phyloP scores from a whole-genome alignment of 768 basidiomycete genomes.

The Boletus fagicola region DNA sequence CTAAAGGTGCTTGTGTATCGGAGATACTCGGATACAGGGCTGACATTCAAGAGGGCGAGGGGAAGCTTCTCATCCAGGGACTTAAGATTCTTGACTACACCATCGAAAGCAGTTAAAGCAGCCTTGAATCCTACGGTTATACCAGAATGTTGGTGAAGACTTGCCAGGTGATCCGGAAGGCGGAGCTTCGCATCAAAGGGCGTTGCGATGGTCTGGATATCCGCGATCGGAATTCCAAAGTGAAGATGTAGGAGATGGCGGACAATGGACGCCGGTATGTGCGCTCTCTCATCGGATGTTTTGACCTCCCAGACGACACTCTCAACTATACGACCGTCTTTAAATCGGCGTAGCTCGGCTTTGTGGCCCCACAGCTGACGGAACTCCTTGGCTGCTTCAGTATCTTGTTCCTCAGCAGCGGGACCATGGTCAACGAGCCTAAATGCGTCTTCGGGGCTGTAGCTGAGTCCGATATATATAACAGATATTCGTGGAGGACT shows the following conservation, averaged over 20 bases:
- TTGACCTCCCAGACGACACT: slow-evolving; percentile 96
- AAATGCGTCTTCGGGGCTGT: slow-evolving; percentile 69
- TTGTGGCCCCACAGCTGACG: slow-evolving; percentile 88
- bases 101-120: slow-evolving; percentile 77
- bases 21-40: slow-evolving; percentile 67
- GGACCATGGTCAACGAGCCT: slow-evolving; percentile 94
- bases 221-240: slow-evolving; percentile 58
- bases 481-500: slow-evolving; percentile 47
- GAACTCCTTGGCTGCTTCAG: slow-evolving; percentile 56
- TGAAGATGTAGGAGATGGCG: slow-evolving; percentile 72
- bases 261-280: slow-evolving; percentile 74
- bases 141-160: slow-evolving; percentile 34
- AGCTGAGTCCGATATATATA: slow-evolving; percentile 72
- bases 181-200: slow-evolving; percentile 57
- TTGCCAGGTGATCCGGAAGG: slow-evolving; percentile 55
- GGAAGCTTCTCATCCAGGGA: slow-evolving; percentile 70
- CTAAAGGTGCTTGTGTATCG: slow-evolving; percentile 82
- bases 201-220: slow-evolving; percentile 57
- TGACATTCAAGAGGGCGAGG: slow-evolving; percentile 71
- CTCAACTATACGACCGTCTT: slow-evolving; percentile 89
- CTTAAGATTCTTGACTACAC: slow-evolving; percentile 72
- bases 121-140: slow-evolving; percentile 62
- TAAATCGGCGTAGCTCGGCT: slow-evolving; percentile 90
- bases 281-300: slow-evolving; percentile 73
- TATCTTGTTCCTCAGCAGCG: slow-evolving; percentile 59